Evolutionary conservation across 192 early-diverging fungal species (phyloP).

Genomic region (Coemansia aciculifera): DNA sequence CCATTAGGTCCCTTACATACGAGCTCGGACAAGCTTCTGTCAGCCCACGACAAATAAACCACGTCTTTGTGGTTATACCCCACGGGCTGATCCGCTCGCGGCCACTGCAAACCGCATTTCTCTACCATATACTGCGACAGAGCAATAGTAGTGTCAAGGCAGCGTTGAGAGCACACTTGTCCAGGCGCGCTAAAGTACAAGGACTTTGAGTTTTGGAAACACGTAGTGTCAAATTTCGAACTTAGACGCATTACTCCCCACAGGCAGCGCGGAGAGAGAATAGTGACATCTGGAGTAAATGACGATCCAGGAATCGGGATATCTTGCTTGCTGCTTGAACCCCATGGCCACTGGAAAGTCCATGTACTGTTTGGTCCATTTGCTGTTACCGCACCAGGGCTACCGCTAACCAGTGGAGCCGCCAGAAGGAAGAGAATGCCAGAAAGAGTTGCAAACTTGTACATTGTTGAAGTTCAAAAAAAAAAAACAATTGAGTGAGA

Average conservation of each 20-base stretch:
- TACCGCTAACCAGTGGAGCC: background rate
- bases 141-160: conserved; percentile 36
- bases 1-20: conserved; percentile 36
- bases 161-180: conserved; percentile 30
- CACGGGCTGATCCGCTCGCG: conserved; percentile 18
- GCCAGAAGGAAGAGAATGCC: background rate
- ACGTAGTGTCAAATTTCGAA: conserved; percentile 29
- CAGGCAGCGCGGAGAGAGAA: conserved; percentile 27
- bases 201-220: conserved; percentile 29
- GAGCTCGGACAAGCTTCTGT: conserved; percentile 22
- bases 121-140: conserved; percentile 37
- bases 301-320: conserved; percentile 23
- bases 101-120: conserved; percentile 23
- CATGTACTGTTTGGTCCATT: conserved; percentile 1
- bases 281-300: conserved; percentile 39
- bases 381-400: background rate
- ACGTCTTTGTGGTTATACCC: conserved; percentile 50
- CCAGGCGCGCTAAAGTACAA: conserved; percentile 48
- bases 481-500: background rate
- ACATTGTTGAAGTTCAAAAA: conserved; percentile 1
- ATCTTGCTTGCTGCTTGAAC: conserved; percentile 23
- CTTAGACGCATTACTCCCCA: conserved; percentile 18
- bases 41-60: conserved; percentile 48
- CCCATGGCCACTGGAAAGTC: conserved; percentile 43
- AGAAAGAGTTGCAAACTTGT: background rate